Evolutionary conservation across 1,284 basidiomycete genomes (phyloP).

Genomic region (Apiotrichum mycotoxinovorans): DNA sequence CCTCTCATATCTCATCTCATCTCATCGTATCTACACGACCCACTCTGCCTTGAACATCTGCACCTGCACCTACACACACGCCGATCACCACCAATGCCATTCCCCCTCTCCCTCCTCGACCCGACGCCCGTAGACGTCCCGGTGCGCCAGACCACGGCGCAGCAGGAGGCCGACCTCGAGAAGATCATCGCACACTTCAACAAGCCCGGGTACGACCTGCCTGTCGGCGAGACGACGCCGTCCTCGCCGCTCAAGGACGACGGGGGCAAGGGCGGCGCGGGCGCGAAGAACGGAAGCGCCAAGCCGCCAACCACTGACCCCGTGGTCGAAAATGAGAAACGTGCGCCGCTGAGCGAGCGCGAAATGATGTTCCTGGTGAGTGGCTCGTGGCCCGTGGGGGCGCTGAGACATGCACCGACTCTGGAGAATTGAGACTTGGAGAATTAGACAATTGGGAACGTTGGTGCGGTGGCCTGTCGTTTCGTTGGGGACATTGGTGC

Average conservation of each 20-base stretch:
- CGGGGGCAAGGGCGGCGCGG: too few relatives aligned
- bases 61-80: not conserved
- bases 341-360: conserved; percentile 24
- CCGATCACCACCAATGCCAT: conserved; percentile 1
- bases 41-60: too few relatives aligned
- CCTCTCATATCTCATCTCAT: too few relatives aligned
- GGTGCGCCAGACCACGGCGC: not conserved
- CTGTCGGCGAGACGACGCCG: conserved; percentile 14
- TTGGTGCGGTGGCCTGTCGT: too few relatives aligned
- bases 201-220: conserved; percentile 21
- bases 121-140: not conserved
- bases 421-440: conserved; percentile 29
- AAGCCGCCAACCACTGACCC: too few relatives aligned
- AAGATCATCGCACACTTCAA: conserved; percentile 31
- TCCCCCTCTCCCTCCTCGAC: conserved; percentile 6
- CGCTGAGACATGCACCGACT: conserved; percentile 14
- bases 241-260: not conserved
- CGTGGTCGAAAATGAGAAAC: conserved; percentile 2
- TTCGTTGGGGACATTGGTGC: too few relatives aligned
- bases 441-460: too few relatives aligned
- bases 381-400: too few relatives aligned
- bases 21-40: too few relatives aligned
- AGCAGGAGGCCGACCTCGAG: conserved; percentile 4
- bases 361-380: conserved; percentile 47
- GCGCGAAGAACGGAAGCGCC: too few relatives aligned